A percentile compares a stretch with the other conserved stretches of the same genome.
phyloP scores from a whole-genome alignment of 2,329 filamentous ascomycete genomes.

The Xylaria sp. region DNA sequence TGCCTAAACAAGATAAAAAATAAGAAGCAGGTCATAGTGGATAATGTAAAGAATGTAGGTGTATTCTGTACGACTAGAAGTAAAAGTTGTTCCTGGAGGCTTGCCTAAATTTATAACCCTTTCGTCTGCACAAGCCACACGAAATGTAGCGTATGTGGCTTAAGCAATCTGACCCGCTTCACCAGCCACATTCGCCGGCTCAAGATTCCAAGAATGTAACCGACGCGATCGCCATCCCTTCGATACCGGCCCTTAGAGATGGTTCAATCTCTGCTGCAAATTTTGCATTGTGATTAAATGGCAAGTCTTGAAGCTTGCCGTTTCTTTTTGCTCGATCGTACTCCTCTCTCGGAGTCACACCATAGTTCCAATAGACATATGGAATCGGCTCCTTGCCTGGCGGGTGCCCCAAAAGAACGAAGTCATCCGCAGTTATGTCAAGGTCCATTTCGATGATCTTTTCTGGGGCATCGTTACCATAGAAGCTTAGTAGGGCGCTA shows the following conservation, averaged over 20 bases:
- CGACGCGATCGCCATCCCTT: slow-evolving; percentile 4
- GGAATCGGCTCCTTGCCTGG: not conserved
- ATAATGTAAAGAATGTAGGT: too few relatives aligned
- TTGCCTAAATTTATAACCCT: too few relatives aligned
- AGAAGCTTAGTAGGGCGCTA: not conserved
- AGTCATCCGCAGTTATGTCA: slow-evolving; percentile 8
- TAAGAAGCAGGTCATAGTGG: too few relatives aligned
- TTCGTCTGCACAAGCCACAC: too few relatives aligned
- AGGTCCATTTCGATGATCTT: slow-evolving; percentile 4
- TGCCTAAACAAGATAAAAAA: too few relatives aligned
- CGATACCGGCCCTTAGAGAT: not conserved
- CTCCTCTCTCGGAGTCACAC: not conserved
- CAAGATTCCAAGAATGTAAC: not conserved
- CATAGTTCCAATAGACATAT: slow-evolving; percentile 4
- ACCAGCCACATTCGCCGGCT: not conserved
- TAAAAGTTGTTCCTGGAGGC: too few relatives aligned
- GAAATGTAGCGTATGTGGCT: too few relatives aligned
- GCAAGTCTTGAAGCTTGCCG: slow-evolving; percentile 1
- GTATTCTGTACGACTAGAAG: too few relatives aligned
- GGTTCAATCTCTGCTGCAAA: slow-evolving; percentile 9
- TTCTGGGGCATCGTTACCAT: not conserved
- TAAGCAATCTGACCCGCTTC: too few relatives aligned
- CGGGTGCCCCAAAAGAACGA: slow-evolving; percentile 1
- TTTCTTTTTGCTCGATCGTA: not conserved
- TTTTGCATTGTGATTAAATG: slow-evolving; percentile 8